Evolutionary conservation across 2,329 filamentous ascomycete species (phyloP), one percentile per base, ranked within the genome.

Genomic region (Laburnicola sp.): DNA sequence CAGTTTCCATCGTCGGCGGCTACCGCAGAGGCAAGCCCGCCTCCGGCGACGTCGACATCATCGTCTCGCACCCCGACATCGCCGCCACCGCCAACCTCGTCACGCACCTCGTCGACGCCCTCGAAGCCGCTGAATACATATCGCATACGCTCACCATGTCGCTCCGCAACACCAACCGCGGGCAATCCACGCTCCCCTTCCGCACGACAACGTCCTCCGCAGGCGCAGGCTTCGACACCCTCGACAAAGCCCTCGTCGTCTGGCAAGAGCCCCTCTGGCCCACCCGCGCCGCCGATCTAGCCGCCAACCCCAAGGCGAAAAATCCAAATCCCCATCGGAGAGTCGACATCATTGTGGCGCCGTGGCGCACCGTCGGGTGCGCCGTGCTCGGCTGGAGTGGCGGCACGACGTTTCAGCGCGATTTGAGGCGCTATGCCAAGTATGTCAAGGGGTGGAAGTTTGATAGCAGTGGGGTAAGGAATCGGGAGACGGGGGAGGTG

Each of bases 221-320:
- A 4, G 75, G 76, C 1, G 75, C 79, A 22, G 89, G 89, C 0
- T 97, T 96, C 59, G 92, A 97, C 67, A 89, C 86, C 0, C 80
- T 97, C 1, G 92, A 97, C 71, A 97, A 97, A 71, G 91, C 91
- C 0, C 76, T 97, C 45, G 88, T 97, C 0, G 91, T 97, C 0
- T 97, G 93, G 93, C 89, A 96, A 67, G 79, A 91, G 64, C 86
- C 86, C 0, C 44, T 56, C 2, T 75, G 75, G 69, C 69, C 74
- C 4, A 71, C 66, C 0, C 72, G 73, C 50, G 65, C 64, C 1
- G 69, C 51, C 10, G 75, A 75, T 42, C 59, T 71, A 8, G 67
- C 60, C 0, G 53, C 53, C 1, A 62, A 75, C 39, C 60, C 72
- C 1, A 67, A 70, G 41, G 70, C 74, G 1, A 83, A 82, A 63